These are phyloP conservation scores for Durotheca rogersii DNA, from an alignment of 495 filamentous ascomycete genomes.

Conservation along the genomic window DNA sequence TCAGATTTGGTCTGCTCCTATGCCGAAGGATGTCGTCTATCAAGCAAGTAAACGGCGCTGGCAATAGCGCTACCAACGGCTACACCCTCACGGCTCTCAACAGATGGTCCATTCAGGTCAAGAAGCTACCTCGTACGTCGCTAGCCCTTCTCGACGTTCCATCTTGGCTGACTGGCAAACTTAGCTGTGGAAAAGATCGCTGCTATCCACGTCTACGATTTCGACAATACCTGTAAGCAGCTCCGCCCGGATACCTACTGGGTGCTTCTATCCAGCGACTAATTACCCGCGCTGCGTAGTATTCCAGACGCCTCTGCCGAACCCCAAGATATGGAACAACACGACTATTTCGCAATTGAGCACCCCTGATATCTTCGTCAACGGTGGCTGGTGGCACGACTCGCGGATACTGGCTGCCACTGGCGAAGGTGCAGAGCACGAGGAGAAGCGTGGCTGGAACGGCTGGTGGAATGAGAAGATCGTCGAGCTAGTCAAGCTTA, in stretches of 20 bases:
- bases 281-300: conserved; percentile 52
- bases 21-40: conserved; percentile 9
- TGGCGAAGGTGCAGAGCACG: conserved; percentile 77
- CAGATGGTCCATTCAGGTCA: conserved; percentile 76
- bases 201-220: conserved; percentile 92
- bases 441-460: conserved; percentile 81
- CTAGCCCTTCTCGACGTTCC: neutral
- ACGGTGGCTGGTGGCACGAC: conserved; percentile 98
- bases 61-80: conserved; percentile 20
- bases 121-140: conserved; percentile 62
- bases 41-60: conserved; percentile 26
- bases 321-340: conserved; percentile 81
- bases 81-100: conserved; percentile 71
- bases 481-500: conserved; percentile 76
- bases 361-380: conserved; percentile 70
- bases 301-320: conserved; percentile 87
- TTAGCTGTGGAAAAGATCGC: conserved; percentile 67
- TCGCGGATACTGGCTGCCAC: conserved; percentile 79
- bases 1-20: neutral
- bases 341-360: conserved; percentile 73
- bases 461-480: conserved; percentile 99
- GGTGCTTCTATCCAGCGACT: neutral
- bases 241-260: neutral
- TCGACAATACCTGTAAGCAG: conserved; percentile 95
- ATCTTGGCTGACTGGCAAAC: conserved; percentile 11